Conservation (phyloP, 148 eudicot species). For the Camellia lanceoleosa region DNA sequence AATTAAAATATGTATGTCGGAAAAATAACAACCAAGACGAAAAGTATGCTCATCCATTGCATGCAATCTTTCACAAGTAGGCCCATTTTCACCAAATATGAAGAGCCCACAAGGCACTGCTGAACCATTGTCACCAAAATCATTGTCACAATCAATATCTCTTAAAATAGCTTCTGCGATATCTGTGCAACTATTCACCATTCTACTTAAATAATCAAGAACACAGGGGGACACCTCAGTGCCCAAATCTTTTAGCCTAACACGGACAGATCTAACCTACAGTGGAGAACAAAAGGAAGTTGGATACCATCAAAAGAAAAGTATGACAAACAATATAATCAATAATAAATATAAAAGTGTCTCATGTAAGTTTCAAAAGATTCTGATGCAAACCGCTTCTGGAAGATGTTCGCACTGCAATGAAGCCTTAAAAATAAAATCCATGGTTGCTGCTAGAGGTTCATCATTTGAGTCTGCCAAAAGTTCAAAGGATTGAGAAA, state of each 20-base stretch:
- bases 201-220: slow-evolving; percentile 77
- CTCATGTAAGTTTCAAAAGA: not conserved
- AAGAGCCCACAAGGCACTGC: slow-evolving; percentile 52
- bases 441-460: slow-evolving; percentile 80
- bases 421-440: slow-evolving; percentile 88
- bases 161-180: slow-evolving; percentile 80
- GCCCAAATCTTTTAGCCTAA: slow-evolving; percentile 78
- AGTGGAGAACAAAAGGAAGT: slow-evolving; percentile 27
- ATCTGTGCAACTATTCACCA: slow-evolving; percentile 82
- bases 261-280: slow-evolving; percentile 85
- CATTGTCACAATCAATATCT: slow-evolving; percentile 82
- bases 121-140: slow-evolving; percentile 42
- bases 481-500: slow-evolving; percentile 76
- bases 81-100: slow-evolving; percentile 67
- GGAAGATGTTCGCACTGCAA: slow-evolving; percentile 89
- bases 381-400: slow-evolving; percentile 67
- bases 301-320: slow-evolving; percentile 5
- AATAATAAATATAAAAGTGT: not conserved
- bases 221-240: slow-evolving; percentile 83
- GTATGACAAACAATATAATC: not conserved
- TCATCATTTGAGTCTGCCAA: slow-evolving; percentile 74
- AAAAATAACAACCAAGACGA: slow-evolving; percentile 54
- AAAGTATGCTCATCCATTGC: slow-evolving; percentile 49
- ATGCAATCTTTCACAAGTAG: slow-evolving; percentile 50
- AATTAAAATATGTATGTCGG: slow-evolving; percentile 72